Evolutionary conservation across 2,329 filamentous ascomycete genomes (phyloP), one percentile per base, ranked within the genome.

Genomic region (Ciborinia camelliae): DNA sequence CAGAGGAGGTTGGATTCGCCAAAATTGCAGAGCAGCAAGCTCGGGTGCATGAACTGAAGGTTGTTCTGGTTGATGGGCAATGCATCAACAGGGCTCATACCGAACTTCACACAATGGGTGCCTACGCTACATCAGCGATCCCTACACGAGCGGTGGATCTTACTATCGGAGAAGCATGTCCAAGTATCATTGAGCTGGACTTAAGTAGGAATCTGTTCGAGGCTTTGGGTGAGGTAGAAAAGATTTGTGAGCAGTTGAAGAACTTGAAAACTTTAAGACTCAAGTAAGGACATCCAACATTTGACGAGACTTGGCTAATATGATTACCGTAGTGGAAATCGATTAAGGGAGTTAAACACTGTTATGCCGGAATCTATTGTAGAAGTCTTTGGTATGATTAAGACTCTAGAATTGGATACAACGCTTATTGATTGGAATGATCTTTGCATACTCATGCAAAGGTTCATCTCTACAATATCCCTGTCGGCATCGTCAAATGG

Each of bases 1-100:
- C 91, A 6, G 90, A 98, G 78, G 94, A 98, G 78, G 86, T 98
- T 41, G 95, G 95, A 37, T 98, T 98, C 71, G 92, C 96, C 71
- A 97, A 97, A 81, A 91, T 97, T 70, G 86, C 90, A 51, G 84
- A 84, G 69, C 86, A 93, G 77, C 87, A 96, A 73, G 89, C 92
- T 70, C 81, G 89, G 73, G 81, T 98, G 39, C 81, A 88, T 63
- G 90, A 95, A 71, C 82, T 98, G 66, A 88, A 84, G 70, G 87
- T 93, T 63, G 87, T 96, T 58, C 86, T 98, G 47, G 81, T 99
- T 9, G 93, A 98, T 77, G 88, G 89, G 18, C 78, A 91, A 73
- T 81, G 85, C 59, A 83, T 98, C 67, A 77, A 75, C 60, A 74
- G 76, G 14, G 76, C 73, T 2, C 73, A 76, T 23, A 76, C 53